Percentiles rank a stretch among this genome's conserved stretches.
phyloP scores from a whole-genome alignment of 352 stramenopile genomes.

The Pythium aristosporum region DNA sequence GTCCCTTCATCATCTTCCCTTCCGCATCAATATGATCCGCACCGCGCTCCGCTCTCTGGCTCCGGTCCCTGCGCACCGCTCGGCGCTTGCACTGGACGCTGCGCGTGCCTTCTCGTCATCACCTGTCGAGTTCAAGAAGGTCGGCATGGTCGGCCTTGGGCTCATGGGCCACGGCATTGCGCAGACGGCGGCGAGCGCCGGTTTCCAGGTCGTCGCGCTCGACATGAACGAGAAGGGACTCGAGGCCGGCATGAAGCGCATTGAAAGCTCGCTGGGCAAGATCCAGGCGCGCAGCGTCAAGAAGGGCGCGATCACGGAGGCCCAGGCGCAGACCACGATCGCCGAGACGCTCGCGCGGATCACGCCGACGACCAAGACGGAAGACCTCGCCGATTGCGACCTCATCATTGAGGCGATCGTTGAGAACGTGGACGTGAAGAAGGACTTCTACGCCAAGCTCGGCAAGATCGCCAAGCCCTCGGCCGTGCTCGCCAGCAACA shows the following conservation, averaged over 20 bases:
- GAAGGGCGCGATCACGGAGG: conserved; percentile 85
- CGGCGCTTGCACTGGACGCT: conserved; percentile 4
- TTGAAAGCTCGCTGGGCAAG: conserved; percentile 91
- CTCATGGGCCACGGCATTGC: conserved; percentile 98
- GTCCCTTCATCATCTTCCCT: not conserved
- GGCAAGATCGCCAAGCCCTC: conserved; percentile 87
- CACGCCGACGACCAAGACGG: conserved; percentile 87
- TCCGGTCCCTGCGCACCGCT: conserved; percentile 8
- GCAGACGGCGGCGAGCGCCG: conserved; percentile 87
- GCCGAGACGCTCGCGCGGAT: conserved; percentile 76
- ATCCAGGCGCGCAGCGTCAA: conserved; percentile 80
- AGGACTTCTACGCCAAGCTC: conserved; percentile 93
- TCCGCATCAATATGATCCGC: conserved; percentile 3
- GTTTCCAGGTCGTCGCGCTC: conserved; percentile 85
- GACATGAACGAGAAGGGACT: conserved; percentile 74
- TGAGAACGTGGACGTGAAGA: conserved; percentile 95
- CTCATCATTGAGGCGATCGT: conserved; percentile 98
- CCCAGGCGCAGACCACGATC: conserved; percentile 71
- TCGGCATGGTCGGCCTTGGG: conserved; percentile 95
- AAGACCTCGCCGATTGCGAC: conserved; percentile 89
- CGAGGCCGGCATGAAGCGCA: conserved; percentile 89
- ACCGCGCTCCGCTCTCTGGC: conserved; percentile 15
- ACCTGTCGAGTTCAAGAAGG: conserved; percentile 64
- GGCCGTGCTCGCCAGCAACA: conserved; percentile 97
- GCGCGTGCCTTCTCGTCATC: conserved; percentile 26